These are phyloP conservation scores for Parathielavia appendiculata DNA, from an alignment of 495 filamentous ascomycete species.

Conservation along the genomic window DNA sequence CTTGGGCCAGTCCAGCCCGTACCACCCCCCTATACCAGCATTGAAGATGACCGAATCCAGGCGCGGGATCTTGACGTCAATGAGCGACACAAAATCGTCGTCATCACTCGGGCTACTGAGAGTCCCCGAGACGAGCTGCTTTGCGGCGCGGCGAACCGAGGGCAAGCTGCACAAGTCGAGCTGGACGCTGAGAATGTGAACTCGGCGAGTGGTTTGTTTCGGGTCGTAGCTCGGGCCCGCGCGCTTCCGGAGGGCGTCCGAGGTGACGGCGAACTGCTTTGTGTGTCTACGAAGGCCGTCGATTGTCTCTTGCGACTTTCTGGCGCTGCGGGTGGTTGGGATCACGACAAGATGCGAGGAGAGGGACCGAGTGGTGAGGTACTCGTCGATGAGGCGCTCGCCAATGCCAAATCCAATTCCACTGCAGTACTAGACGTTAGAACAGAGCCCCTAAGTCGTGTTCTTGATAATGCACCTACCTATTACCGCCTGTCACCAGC, in stretches of 20 bases:
- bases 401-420: conserved; percentile 86
- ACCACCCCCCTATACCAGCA: conserved; percentile 85
- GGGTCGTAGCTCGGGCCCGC: conserved; percentile 42
- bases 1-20: conserved; percentile 65
- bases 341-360: conserved; percentile 60
- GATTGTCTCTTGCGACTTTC: conserved; percentile 58
- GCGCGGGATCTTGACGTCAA: conserved; percentile 53
- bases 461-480: conserved; percentile 38
- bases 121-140: conserved; percentile 46
- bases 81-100: conserved; percentile 36
- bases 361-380: conserved; percentile 61
- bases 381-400: conserved; percentile 85
- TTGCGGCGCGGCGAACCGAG: conserved; percentile 44
- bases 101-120: conserved; percentile 39
- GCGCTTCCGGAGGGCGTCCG: conserved; percentile 34
- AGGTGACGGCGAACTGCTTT: conserved; percentile 36
- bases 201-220: conserved; percentile 40
- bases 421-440: conserved; percentile 43
- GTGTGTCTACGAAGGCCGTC: conserved; percentile 50
- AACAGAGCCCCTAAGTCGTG: neutral
- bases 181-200: conserved; percentile 52
- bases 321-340: conserved; percentile 56
- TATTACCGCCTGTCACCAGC: conserved; percentile 71
- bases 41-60: conserved; percentile 81
- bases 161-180: conserved; percentile 52